phyloP scores from a whole-genome alignment of 2,329 filamentous ascomycete species.

The Verticillium nonalfalfae region DNA sequence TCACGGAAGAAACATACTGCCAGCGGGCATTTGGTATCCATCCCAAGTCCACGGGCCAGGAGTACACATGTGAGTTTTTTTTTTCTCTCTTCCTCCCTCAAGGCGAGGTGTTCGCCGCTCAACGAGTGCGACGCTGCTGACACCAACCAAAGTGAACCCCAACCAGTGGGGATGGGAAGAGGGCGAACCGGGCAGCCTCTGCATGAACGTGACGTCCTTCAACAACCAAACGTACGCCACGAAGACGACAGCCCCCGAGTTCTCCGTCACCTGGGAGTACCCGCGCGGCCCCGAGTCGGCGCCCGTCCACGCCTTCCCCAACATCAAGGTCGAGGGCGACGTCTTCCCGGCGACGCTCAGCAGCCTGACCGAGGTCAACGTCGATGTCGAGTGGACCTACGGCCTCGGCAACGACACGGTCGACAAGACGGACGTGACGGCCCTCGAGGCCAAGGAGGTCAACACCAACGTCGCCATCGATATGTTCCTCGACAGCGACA shows the following conservation, averaged over 20 bases:
- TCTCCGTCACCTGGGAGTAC: conserved; percentile 48
- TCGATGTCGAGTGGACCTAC: conserved; percentile 45
- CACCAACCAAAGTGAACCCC: conserved; percentile 37
- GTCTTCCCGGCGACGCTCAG: conserved; percentile 35
- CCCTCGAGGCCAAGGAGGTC: conserved; percentile 26
- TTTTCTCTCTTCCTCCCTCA: too few relatives aligned
- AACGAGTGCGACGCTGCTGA: neutral
- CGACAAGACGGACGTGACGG: conserved; percentile 23
- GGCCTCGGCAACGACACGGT: conserved; percentile 33
- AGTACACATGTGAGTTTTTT: conserved; percentile 38
- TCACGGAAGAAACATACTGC: conserved; percentile 30
- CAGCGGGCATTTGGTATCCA: conserved; percentile 37
- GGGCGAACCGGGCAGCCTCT: conserved; percentile 32
- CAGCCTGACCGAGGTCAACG: conserved; percentile 28
- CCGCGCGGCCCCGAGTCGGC: conserved; percentile 28
- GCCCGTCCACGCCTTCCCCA: conserved; percentile 49
- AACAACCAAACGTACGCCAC: conserved; percentile 45
- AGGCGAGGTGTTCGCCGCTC: too few relatives aligned
- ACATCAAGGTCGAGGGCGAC: conserved; percentile 38
- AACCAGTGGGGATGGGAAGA: conserved; percentile 46
- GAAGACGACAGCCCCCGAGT: conserved; percentile 37
- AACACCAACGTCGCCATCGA: conserved; percentile 53
- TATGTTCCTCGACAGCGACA: conserved; percentile 47
- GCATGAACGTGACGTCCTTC: conserved; percentile 44
- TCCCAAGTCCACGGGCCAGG: conserved; percentile 32